Evolutionary conservation across 495 filamentous ascomycete species (phyloP).

Genomic region (Penicillium antarcticum): DNA sequence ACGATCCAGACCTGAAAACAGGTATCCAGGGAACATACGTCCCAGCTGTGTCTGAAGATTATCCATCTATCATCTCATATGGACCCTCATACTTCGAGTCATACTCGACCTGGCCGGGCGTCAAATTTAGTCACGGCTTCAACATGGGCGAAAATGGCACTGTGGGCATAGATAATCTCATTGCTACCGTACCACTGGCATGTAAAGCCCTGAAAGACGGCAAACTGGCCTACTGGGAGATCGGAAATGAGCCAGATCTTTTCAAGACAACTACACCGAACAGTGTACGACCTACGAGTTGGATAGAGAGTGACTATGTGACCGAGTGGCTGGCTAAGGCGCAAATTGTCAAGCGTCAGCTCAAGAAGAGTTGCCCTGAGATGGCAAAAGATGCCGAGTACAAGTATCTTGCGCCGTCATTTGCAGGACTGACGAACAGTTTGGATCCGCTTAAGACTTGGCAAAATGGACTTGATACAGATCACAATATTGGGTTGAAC

Average conservation of each 20-base stretch:
- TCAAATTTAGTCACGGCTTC: slow-evolving; percentile 61
- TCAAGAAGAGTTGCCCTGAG: slow-evolving; percentile 52
- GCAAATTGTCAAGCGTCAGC: slow-evolving; percentile 40
- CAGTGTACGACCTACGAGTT: slow-evolving; percentile 48
- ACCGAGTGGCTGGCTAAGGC: slow-evolving; percentile 60
- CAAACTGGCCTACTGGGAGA: slow-evolving; percentile 55
- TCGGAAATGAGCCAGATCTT: slow-evolving; percentile 69
- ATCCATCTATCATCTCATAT: slow-evolving; percentile 58
- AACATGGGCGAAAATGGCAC: slow-evolving; percentile 58
- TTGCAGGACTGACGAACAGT: slow-evolving; percentile 52
- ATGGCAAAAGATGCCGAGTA: slow-evolving; percentile 38
- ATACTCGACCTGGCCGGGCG: slow-evolving; percentile 54
- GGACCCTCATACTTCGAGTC: slow-evolving; percentile 66
- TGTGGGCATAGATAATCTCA: slow-evolving; percentile 46
- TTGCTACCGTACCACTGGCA: slow-evolving; percentile 53
- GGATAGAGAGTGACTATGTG: slow-evolving; percentile 57
- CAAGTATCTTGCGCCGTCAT: slow-evolving; percentile 58
- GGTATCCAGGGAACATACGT: slow-evolving; percentile 55
- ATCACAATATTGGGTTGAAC: slow-evolving; percentile 51
- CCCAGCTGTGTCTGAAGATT: slow-evolving; percentile 50
- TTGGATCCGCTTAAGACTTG: slow-evolving; percentile 51
- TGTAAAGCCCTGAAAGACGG: slow-evolving; percentile 55
- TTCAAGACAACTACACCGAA: slow-evolving; percentile 54
- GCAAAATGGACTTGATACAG: slow-evolving; percentile 47
- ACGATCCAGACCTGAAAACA: slow-evolving; percentile 49